Evolutionary conservation across 176 grass and related monocot species (phyloP).

Genomic region (Triticum dicoccoides): DNA sequence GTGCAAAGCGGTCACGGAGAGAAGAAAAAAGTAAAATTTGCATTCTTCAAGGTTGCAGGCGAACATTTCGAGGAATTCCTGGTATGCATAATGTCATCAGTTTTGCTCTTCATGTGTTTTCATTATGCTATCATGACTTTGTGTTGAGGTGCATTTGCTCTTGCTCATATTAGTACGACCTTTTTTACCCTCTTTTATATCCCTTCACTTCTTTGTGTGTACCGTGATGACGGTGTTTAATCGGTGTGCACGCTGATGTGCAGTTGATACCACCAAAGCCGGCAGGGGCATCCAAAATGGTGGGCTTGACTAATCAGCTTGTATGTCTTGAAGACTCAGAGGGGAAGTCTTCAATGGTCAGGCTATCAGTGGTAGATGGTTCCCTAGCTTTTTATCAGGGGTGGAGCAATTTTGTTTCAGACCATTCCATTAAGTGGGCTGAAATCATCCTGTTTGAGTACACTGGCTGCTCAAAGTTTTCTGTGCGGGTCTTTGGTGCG

Average conservation of each 20-base stretch:
- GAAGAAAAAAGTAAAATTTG: background rate
- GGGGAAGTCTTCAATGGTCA: constrained; percentile 24
- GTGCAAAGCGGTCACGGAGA: background rate
- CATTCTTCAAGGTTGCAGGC: constrained; percentile 50
- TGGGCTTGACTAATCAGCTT: constrained; percentile 20
- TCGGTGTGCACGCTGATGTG: background rate
- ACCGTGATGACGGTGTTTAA: background rate
- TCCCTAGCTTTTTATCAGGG: constrained; percentile 49
- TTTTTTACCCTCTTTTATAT: background rate
- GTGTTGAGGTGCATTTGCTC: background rate
- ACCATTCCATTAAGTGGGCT: constrained; percentile 44
- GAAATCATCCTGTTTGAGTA: constrained; percentile 52
- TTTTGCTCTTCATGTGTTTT: background rate
- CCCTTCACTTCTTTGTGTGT: background rate
- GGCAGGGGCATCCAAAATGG: constrained; percentile 5
- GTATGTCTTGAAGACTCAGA: constrained; percentile 49
- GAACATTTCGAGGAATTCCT: constrained; percentile 42
- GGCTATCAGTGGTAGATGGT: constrained; percentile 31
- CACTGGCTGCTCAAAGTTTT: constrained; percentile 34
- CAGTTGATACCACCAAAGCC: constrained; percentile 54
- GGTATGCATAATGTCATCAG: constrained; percentile 32
- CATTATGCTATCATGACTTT: background rate
- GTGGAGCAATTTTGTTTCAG: constrained; percentile 57
- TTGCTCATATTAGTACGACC: background rate
- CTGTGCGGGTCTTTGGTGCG: constrained; percentile 45